A percentile compares a stretch with the other conserved stretches of the same genome.
Conservation (phyloP, 2,329 filamentous ascomycete species). For the Colletotrichum cuscutae region DNA sequence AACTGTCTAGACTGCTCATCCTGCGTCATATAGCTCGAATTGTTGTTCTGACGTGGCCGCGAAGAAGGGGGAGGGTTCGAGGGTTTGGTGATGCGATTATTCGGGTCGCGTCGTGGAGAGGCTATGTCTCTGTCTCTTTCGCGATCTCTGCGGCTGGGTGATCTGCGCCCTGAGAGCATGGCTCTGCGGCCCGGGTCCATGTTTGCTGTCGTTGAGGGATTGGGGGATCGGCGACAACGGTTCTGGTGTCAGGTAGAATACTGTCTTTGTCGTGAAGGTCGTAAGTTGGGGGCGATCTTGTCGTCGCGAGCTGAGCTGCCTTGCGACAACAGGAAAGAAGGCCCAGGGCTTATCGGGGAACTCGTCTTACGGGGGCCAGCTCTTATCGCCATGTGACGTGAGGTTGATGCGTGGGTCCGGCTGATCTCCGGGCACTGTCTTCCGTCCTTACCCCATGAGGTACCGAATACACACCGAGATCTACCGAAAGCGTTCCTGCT, state of each 20-base stretch:
- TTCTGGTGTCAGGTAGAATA: neutral
- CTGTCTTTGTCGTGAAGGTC: neutral
- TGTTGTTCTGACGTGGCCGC: constrained; percentile 41
- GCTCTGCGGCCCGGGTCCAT: constrained; percentile 68
- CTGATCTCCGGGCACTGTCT: neutral
- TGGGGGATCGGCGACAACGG: neutral
- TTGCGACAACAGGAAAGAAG: neutral
- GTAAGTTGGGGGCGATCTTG: neutral
- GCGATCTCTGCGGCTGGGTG: constrained; percentile 45
- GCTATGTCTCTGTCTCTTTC: constrained; percentile 48
- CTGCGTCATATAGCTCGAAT: constrained; percentile 69
- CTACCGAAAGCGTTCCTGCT: too few relatives aligned
- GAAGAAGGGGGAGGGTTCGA: constrained; percentile 44
- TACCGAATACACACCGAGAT: neutral
- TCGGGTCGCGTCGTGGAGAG: constrained; percentile 65
- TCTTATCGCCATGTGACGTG: neutral
- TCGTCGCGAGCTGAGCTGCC: constrained; percentile 2
- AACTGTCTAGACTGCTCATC: constrained; percentile 84
- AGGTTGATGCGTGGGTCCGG: neutral
- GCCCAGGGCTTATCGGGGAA: neutral
- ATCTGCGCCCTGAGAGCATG: constrained; percentile 60
- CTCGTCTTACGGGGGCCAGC: neutral
- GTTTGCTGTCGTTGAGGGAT: constrained; percentile 16
- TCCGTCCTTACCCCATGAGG: too few relatives aligned
- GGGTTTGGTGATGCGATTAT: constrained; percentile 67